phyloP scores from a whole-genome alignment of 768 basidiomycete species.

The Trametes elegans region DNA sequence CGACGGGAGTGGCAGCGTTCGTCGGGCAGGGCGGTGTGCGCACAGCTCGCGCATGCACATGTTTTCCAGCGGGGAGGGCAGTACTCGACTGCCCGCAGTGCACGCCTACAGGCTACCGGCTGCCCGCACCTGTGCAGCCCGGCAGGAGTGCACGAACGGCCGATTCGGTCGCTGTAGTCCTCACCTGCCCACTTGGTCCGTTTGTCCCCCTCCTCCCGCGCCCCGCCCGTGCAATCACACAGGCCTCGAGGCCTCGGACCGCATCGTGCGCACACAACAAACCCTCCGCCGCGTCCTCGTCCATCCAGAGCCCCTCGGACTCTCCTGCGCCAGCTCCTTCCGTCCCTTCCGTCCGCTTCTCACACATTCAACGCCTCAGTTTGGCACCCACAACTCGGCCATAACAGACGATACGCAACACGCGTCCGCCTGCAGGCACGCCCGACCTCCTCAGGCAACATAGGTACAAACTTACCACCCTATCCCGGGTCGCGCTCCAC shows the following conservation, averaged over 20 bases:
- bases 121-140: too few relatives aligned
- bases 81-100: not conserved
- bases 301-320: too few relatives aligned
- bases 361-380: too few relatives aligned
- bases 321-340: conserved; percentile 3
- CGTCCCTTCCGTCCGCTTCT: conserved; percentile 1
- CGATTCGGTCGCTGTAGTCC: too few relatives aligned
- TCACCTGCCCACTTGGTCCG: conserved; percentile 1
- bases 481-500: conserved; percentile 17
- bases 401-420: too few relatives aligned
- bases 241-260: not conserved
- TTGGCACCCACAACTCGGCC: too few relatives aligned
- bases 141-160: too few relatives aligned
- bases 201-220: not conserved
- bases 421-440: conserved; percentile 7
- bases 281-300: too few relatives aligned
- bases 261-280: not conserved
- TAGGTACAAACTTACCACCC: too few relatives aligned
- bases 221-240: not conserved
- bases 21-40: not conserved
- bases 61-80: not conserved
- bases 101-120: too few relatives aligned
- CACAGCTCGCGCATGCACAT: conserved; percentile 1
- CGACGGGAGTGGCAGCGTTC: not conserved
- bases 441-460: too few relatives aligned